phyloP scores from a whole-genome alignment of 805 yeast species.

The Saccharomycopsis fodiens region DNA sequence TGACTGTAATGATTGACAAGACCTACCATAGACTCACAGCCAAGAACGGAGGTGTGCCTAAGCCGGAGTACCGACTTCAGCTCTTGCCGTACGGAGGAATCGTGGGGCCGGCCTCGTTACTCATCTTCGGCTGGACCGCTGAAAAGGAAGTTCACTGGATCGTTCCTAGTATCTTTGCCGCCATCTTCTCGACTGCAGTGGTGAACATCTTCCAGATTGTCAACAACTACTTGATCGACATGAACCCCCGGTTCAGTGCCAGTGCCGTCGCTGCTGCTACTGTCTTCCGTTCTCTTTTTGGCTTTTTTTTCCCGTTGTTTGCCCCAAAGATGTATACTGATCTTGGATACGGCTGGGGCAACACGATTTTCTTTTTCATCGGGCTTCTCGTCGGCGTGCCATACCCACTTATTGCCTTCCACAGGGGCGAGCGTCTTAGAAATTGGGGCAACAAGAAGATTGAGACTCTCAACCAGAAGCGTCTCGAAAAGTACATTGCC shows the following conservation, averaged over 20 bases:
- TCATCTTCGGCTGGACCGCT: constrained; percentile 60
- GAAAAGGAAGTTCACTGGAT: constrained; percentile 38
- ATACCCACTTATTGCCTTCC: constrained; percentile 50
- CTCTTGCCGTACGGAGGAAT: constrained; percentile 42
- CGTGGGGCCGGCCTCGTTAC: constrained; percentile 46
- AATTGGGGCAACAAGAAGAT: constrained; percentile 48
- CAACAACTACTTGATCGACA: constrained; percentile 53
- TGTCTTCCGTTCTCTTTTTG: constrained; percentile 49
- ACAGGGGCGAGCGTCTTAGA: constrained; percentile 51
- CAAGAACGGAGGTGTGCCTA: constrained; percentile 40
- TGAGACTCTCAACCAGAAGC: constrained; percentile 37
- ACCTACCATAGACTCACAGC: constrained; percentile 32
- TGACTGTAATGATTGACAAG: constrained; percentile 38
- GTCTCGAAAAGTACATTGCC: constrained; percentile 20
- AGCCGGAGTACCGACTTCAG: constrained; percentile 57
- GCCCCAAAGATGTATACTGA: constrained; percentile 44
- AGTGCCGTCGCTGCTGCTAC: constrained; percentile 62
- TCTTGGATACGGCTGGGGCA: constrained; percentile 48
- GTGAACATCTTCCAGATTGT: constrained; percentile 52
- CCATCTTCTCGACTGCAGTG: constrained; percentile 44
- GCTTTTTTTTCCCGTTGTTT: constrained; percentile 55
- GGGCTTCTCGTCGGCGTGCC: constrained; percentile 53
- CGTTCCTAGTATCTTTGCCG: constrained; percentile 53
- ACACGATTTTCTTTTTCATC: constrained; percentile 45
- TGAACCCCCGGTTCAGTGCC: constrained; percentile 51